A percentile compares a stretch with the other conserved stretches of the same genome.
phyloP scores from a whole-genome alignment of 345 rosid species.

The Sonneratia alba region DNA sequence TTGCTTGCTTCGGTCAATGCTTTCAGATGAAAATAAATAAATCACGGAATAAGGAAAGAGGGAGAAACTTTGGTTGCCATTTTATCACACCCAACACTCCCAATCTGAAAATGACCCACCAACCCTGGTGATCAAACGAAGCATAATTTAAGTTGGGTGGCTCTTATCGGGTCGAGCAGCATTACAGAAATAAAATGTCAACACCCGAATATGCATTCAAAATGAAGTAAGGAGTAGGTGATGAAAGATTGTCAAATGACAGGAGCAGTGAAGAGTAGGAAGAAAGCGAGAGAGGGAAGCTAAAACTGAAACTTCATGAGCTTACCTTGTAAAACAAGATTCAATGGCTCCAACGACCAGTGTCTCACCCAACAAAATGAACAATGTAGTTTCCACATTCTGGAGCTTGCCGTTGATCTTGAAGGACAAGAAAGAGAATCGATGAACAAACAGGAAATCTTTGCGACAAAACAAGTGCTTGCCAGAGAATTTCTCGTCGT shows the following conservation, averaged over 20 bases:
- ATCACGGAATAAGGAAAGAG: neutral
- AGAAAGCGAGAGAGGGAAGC: slow-evolving; percentile 37
- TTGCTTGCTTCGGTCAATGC: neutral
- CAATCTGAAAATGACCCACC: slow-evolving; percentile 24
- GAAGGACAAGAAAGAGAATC: neutral
- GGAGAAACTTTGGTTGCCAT: neutral
- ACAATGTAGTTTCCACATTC: neutral
- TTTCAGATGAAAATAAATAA: neutral
- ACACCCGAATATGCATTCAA: slow-evolving; percentile 26
- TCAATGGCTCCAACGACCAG: neutral
- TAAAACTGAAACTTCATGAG: slow-evolving; percentile 2
- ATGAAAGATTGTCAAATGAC: slow-evolving; percentile 14
- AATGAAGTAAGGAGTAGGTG: slow-evolving; percentile 47
- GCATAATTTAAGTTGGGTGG: slow-evolving; percentile 23
- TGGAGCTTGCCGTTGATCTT: neutral
- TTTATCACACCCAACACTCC: slow-evolving; percentile 6
- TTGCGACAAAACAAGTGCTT: neutral
- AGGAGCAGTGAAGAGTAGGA: slow-evolving; percentile 31
- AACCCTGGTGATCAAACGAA: slow-evolving; percentile 19
- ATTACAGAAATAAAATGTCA: slow-evolving; percentile 15
- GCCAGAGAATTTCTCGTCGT: neutral
- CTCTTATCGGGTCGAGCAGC: slow-evolving; percentile 9
- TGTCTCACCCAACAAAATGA: neutral
- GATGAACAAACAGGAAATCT: neutral
- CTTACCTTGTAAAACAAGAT: neutral